Percentiles rank a stretch among this genome's conserved stretches.
phyloP scores from a whole-genome alignment of 768 basidiomycete species.

The Krasilnikovozyma curviuscula region DNA sequence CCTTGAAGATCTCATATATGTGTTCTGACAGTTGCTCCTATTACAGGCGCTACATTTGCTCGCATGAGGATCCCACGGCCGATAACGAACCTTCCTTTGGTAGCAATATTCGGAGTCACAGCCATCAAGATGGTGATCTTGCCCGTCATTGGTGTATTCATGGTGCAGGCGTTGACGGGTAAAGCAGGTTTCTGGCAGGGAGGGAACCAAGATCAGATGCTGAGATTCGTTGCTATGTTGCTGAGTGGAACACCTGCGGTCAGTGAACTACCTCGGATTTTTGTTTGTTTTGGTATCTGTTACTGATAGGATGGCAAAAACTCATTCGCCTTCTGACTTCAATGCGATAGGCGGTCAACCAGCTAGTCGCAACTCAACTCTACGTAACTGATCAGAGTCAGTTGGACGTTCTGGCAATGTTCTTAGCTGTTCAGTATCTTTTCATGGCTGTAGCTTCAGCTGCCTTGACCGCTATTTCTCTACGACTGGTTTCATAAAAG shows the following conservation, averaged over 20 bases:
- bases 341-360: constrained; percentile 32
- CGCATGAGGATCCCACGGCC: constrained; percentile 26
- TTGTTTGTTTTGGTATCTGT: not conserved
- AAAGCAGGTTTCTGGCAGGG: constrained; percentile 26
- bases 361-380: constrained; percentile 32
- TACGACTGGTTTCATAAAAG: too few relatives aligned
- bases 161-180: constrained; percentile 21
- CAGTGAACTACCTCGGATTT: not conserved
- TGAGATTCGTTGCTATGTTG: constrained; percentile 34
- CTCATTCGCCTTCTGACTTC: too few relatives aligned
- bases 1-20: too few relatives aligned
- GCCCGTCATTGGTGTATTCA: constrained; percentile 29
- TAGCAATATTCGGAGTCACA: constrained; percentile 27
- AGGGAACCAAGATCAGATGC: constrained; percentile 27
- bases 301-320: not conserved
- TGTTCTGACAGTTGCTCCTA: too few relatives aligned
- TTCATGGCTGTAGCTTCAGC: too few relatives aligned
- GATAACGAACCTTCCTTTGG: constrained; percentile 28
- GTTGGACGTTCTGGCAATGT: constrained; percentile 32
- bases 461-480: too few relatives aligned
- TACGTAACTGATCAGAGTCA: constrained; percentile 34
- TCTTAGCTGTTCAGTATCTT: constrained; percentile 34
- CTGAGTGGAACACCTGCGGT: too few relatives aligned
- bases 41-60: constrained; percentile 32
- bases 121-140: too few relatives aligned